Evolutionary conservation across 1,139 yeast genomes (phyloP), one percentile per base, ranked within the genome.

Genomic region (Pichia sp.): DNA sequence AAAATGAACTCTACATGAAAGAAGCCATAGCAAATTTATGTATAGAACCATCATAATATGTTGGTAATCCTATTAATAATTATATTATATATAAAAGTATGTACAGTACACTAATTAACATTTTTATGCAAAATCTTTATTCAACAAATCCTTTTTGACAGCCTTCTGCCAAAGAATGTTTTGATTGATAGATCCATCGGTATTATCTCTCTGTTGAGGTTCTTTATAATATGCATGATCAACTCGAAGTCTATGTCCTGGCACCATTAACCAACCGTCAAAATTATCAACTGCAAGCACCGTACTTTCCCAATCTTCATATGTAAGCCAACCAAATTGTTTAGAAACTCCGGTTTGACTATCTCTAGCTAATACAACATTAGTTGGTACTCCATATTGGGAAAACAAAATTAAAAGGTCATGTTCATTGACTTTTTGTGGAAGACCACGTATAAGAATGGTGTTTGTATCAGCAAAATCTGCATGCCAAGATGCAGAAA

Each of bases 301-400:
- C 32, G 95, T 80, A 4, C 95, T 84, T 45, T 86, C 68, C 62
- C 80, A 87, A 56, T 87, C 89, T 54, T 82, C 90, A 58, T 86
- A 92, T 61, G 87, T 85, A 52, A 92, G 64, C 65, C 81, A 89
- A 6, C 85, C 94, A 69, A 82, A 87, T 7, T 96, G 95, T 44
- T 75, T 72, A 8, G 87, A 78, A 51, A 76, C 74, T 2, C 90
- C 89, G 0, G 86, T 74, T 3, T 76, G 77, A 48, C 69, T 69
- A 58, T 87, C 92, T 47, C 89, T 72, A n/a, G 78, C 72, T 47
- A 92, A 66, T 46, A 83, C 79, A 35, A 90, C 62, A 58, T 85
- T 89, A 0, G 86, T 82, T 0, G 97, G 96, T 27, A 81, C 74
- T 1, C 98, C 98, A 62, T 75, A 92, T 60, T 92, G 97, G 4